Evolutionary conservation across 163 green algal genomes (phyloP), one percentile per base, ranked within the genome.

Genomic region (Scenedesmus sp.): DNA sequence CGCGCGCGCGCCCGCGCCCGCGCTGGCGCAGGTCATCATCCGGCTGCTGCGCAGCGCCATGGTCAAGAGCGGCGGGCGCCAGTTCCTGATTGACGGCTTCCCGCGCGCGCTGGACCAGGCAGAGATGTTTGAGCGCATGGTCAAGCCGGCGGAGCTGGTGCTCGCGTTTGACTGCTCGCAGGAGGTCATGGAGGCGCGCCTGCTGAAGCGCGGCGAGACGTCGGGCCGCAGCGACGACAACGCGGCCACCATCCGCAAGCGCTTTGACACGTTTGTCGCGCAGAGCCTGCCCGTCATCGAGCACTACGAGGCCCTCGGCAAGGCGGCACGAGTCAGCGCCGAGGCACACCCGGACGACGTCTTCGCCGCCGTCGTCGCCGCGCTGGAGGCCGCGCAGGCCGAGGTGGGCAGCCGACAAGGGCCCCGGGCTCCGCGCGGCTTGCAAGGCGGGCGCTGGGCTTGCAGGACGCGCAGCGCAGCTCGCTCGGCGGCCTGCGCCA

Each of bases 1-100:
- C 18, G 4, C 47, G 13, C 60, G 18, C 20, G 10, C 60, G 31
- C 29, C 60, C 20, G n/a, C n/a, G 17, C 60, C 17, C 22, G 5
- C 62, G 15, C 26, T 67, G 33, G 26, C 34, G 56, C 60, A 81
- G 73, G 77, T 90, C n/a, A 87, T 80, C 15, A 85, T 90, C 28
- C 71, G 70, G 0, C 83, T 95, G 77, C 75, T 95, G 36, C 83
- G 89, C 63, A 78, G 85, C n/a, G 89, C 89, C 26, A 96, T 96
- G 89, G 74, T 81, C 28, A 87, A 71, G 36, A 67, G 60, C 24
- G 62, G 62, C 24, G 31, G 15, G 28, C 62, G 28, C 11, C 54
- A 82, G 34, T 94, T 95, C 85, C 87, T 96, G 20, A 90, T 96
- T 34, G 92, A 96, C 77, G 92, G 92, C 76, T 96, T 96, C 85